phyloP scores from a whole-genome alignment of 768 basidiomycete genomes.

The Rhodosporidiobolus odoratus region DNA sequence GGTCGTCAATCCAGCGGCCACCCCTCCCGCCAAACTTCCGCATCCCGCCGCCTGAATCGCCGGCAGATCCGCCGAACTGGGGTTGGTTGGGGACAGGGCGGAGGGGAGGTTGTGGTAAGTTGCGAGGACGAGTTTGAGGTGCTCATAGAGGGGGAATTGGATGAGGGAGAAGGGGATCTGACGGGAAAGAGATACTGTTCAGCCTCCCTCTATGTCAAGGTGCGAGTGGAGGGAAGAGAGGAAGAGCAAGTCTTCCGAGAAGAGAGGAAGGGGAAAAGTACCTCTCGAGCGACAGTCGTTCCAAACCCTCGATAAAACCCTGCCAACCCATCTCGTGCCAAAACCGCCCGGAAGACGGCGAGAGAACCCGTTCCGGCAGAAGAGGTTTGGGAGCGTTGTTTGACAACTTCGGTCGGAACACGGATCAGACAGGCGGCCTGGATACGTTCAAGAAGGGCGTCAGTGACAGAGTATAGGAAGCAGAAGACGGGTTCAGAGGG shows the following conservation, averaged over 20 bases:
- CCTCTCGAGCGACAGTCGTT: constrained; percentile 68
- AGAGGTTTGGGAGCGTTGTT: constrained; percentile 76
- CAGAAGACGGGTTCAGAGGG: neutral
- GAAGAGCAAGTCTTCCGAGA: constrained; percentile 31
- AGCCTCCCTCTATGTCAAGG: neutral
- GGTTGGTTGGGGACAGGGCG: constrained; percentile 52
- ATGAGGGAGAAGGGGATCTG: constrained; percentile 95
- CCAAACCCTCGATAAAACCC: constrained; percentile 88
- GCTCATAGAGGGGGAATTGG: constrained; percentile 93
- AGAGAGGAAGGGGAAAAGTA: constrained; percentile 41
- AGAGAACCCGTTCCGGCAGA: constrained; percentile 44
- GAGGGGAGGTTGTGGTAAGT: constrained; percentile 29
- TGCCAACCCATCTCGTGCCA: constrained; percentile 58
- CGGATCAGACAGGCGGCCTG: constrained; percentile 76
- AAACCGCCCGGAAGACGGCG: constrained; percentile 36
- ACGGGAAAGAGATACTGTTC: too few relatives aligned
- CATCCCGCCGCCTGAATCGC: constrained; percentile 62
- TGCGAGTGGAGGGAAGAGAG: constrained; percentile 5
- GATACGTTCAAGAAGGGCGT: neutral
- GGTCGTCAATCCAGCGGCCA: constrained; percentile 84
- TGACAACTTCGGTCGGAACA: constrained; percentile 93
- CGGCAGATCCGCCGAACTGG: constrained; percentile 47
- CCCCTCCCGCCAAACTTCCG: constrained; percentile 82
- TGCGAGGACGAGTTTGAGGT: constrained; percentile 67
- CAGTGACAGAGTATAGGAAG: neutral